Evolutionary conservation across 2,329 filamentous ascomycete genomes (phyloP).

Genomic region (Harringtonia lauricola): DNA sequence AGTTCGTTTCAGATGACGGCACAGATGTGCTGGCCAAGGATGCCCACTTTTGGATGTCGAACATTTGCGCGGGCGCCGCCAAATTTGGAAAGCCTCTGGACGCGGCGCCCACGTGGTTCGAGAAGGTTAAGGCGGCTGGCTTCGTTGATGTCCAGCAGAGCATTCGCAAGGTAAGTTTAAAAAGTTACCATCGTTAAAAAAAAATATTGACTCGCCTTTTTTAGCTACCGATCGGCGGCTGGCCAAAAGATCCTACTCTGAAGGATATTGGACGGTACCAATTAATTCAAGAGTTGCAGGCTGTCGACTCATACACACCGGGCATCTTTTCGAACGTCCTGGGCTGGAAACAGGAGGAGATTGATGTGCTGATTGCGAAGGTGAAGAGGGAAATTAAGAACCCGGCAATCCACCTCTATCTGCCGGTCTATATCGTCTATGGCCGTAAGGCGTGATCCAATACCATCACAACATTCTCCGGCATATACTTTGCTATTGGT

Average conservation of each 20-base stretch:
- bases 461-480: no score
- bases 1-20: slow-evolving; percentile 11
- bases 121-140: slow-evolving; percentile 28
- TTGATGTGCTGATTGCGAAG: slow-evolving; percentile 6
- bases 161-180: slow-evolving; percentile 15
- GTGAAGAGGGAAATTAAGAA: slow-evolving; percentile 5
- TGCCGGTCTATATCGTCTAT: slow-evolving; percentile 2
- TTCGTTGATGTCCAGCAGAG: slow-evolving; percentile 36
- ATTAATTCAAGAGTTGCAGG: background rate
- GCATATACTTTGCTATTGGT: no score
- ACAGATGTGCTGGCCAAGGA: slow-evolving; percentile 2
- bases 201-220: no score
- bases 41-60: background rate
- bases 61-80: background rate
- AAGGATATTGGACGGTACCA: slow-evolving; percentile 23
- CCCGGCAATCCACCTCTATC: slow-evolving; percentile 7
- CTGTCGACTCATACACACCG: slow-evolving; percentile 1
- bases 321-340: slow-evolving; percentile 12
- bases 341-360: slow-evolving; percentile 6
- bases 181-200: no score
- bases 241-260: slow-evolving; percentile 32
- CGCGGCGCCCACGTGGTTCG: background rate
- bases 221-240: slow-evolving; percentile 33
- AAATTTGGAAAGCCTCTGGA: background rate
- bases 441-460: slow-evolving; percentile 1